These are phyloP conservation scores for Cryptococcus wingfieldii DNA, from an alignment of 1,284 basidiomycete species.

Conservation along the genomic window DNA sequence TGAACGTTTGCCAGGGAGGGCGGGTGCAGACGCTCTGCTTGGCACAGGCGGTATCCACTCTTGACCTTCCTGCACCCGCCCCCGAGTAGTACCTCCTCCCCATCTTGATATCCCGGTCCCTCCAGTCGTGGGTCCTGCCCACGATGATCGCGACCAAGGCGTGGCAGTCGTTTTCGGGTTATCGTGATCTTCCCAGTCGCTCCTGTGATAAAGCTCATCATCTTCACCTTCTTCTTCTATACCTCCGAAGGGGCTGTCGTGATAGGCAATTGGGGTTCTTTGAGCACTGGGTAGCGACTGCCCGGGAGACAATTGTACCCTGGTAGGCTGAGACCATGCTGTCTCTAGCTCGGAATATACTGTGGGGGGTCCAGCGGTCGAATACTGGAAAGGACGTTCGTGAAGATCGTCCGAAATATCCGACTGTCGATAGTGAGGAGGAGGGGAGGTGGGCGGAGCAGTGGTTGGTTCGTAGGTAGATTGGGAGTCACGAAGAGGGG, in stretches of 20 bases:
- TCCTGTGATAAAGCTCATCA: conserved; percentile 22
- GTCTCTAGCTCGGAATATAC: conserved; percentile 15
- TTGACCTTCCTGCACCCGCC: conserved; percentile 7
- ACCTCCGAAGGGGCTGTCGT: background rate
- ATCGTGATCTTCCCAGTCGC: conserved; percentile 17
- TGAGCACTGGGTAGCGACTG: background rate
- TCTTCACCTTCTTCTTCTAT: conserved; percentile 4
- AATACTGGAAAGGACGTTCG: conserved; percentile 28
- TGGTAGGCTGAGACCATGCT: conserved; percentile 4
- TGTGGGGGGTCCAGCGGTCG: conserved; percentile 26
- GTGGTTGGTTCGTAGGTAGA: conserved; percentile 1
- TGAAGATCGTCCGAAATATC: background rate
- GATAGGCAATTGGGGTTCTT: background rate
- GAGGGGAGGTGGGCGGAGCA: background rate
- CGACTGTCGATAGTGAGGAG: background rate
- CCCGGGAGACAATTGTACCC: background rate
- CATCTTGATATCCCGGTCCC: background rate
- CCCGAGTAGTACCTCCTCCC: background rate
- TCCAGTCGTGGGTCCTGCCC: conserved; percentile 7
- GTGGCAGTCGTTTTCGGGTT: conserved; percentile 2
- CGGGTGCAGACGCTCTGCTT: background rate
- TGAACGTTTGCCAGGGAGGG: background rate
- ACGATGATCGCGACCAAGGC: conserved; percentile 15
- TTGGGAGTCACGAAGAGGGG: background rate
- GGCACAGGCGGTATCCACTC: conserved; percentile 1